These are phyloP conservation scores for Fusarium brevicatenulatum DNA, from an alignment of 2,329 filamentous ascomycete species.

Conservation along the genomic window DNA sequence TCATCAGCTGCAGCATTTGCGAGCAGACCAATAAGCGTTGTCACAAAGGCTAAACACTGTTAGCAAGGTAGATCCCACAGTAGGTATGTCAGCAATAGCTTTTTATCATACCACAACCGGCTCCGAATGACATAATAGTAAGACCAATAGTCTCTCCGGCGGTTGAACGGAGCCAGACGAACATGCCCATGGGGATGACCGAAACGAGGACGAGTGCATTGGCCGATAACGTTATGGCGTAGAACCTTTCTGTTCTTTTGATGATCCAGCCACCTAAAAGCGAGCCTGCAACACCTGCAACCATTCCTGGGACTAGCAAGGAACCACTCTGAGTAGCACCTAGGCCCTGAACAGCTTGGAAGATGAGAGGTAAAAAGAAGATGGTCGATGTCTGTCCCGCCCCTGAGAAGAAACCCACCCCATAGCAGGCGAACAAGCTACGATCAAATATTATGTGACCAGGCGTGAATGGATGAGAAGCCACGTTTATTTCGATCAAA, in stretches of 20 bases:
- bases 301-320: slow-evolving; percentile 73
- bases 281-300: slow-evolving; percentile 70
- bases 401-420: slow-evolving; percentile 78
- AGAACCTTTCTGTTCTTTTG: slow-evolving; percentile 76
- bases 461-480: slow-evolving; percentile 78
- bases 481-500: slow-evolving; percentile 73
- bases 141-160: slow-evolving; percentile 67
- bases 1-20: slow-evolving; percentile 74
- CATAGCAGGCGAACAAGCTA: slow-evolving; percentile 72
- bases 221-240: slow-evolving; percentile 70
- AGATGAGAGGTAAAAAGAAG: slow-evolving; percentile 82
- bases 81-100: neutral
- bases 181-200: slow-evolving; percentile 65
- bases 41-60: slow-evolving; percentile 43
- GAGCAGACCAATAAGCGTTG: slow-evolving; percentile 76
- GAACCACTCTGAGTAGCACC: slow-evolving; percentile 72
- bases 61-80: neutral
- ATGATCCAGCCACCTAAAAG: slow-evolving; percentile 74
- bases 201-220: slow-evolving; percentile 66
- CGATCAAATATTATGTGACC: slow-evolving; percentile 76
- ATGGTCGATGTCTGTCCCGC: slow-evolving; percentile 65
- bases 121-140: slow-evolving; percentile 57
- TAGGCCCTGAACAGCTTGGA: slow-evolving; percentile 75
- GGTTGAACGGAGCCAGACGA: slow-evolving; percentile 58
- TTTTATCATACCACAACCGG: slow-evolving; percentile 47